Base-by-base conservation (phyloP, 1,284 basidiomycete genomes). In the Fomitopsis pinicola region DNA sequence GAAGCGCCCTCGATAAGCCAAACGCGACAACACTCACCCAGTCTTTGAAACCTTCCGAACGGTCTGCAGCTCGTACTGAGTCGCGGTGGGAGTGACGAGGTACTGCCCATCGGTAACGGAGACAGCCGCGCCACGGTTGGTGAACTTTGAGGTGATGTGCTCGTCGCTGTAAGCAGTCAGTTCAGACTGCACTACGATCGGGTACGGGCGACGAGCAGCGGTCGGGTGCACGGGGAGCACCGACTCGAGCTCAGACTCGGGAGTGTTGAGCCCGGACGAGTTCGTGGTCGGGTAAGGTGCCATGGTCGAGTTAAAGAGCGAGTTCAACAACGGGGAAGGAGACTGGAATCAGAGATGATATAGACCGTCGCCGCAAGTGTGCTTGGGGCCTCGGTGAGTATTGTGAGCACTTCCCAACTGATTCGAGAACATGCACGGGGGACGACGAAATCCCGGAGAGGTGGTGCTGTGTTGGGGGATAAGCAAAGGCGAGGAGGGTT, bases 61-160 rank as follows among this genome's bases (percentile, higher is more conserved):
- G 65, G 97, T 99, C 78, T 91, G 91, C 86, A 99, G 97, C 80
- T 98, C 91, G 76, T 86, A 95, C 52, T 85, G 81, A 73, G 89
- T 85, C 66, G 84, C 82, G 61, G 89, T 91, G 36, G 92, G 92
- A 64, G 85, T 90, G 72, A 97, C 84, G 64, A 82, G 79, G 78
- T 89, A 89, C 74, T 88, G 88, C 60, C 88, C 91, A 66, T 89
- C 79, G 64, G 82, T 78, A 64, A 89, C 75, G 57, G 83, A 80
- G 68, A 95, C 93, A 65, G 85, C 79, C 30, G 92, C 89, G 71
- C 90, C 89, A 65, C 93, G 91, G 78, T 96, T 93, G 70, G 83
- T 78, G 78, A 88, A 97, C 76, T 86, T 91, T 72, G 95, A 81
- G 63, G 86, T 90, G 80, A 97, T 95, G 73, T 86, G 80, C 60